Evolutionary conservation across 2,329 filamentous ascomycete species (phyloP), one percentile per base, ranked within the genome.

Genomic region (Albifimbria verrucaria): DNA sequence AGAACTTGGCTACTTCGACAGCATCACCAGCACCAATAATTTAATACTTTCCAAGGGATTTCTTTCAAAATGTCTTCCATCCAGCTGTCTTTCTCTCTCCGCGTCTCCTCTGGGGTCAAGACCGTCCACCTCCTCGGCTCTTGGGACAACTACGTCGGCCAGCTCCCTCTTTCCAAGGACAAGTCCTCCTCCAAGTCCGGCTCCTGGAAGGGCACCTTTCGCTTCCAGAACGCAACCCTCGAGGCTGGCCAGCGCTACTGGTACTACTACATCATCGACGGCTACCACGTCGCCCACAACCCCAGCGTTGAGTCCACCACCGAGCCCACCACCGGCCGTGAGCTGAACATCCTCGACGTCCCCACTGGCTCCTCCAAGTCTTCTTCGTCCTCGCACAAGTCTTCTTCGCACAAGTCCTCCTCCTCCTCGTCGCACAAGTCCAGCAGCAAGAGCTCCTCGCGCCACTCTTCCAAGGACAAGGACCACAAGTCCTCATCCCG

Each of bases 241-340:
- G 87, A 93, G 79, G 81, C 90, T 65, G 92, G 93, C 71, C 86
- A 90, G 72, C 88, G 93, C 71, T 97, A 97, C 86, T 99, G 94
- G 94, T 99, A 97, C 87, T 99, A 99, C 86, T 99, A 97, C 83
- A 97, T 97, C 86, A 94, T 97, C 74, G 94, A 99, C 73, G 94
- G 94, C 65, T 97, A 97, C 85, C 92, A 97, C 74, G 88, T 96
- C 72, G 92, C 92, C 57, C 93, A 97, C 82, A 94, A 97, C 78
- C 92, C 93, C 63, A 90, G 89, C 72, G 87, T 92, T 72, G 80
- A 89, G 67, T 93, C 88, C 69, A 95, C 90, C 69, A 88, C 89
- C 62, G 94, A 99, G 81, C 92, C 93, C 70, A 97, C 92, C 72
- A 97, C 94, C 53, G 91, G 92, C 77, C 93, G 94, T 73, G 91